Percentiles rank a stretch among this genome's conserved stretches.
Conservation (phyloP, 192 early-diverging fungal genomes). For the Backusella macrospora region DNA sequence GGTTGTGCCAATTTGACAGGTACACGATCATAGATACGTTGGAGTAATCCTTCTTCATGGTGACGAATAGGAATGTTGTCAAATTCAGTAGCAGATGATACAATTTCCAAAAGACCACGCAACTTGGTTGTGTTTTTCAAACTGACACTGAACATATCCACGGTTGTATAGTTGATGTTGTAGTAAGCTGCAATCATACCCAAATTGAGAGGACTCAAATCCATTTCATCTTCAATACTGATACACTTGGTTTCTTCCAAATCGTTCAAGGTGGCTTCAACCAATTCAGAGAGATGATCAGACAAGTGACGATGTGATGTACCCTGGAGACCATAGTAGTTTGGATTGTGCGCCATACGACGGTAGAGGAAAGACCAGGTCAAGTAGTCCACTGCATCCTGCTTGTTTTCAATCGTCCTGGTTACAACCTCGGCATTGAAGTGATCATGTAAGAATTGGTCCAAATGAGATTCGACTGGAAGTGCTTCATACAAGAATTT, state of each 20-base stretch:
- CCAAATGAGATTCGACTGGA: conserved; percentile 93
- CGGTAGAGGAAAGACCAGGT: conserved; percentile 99
- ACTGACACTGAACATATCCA: conserved; percentile 92
- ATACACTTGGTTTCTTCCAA: conserved; percentile 88
- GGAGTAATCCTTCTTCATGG: conserved; percentile 83
- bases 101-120: conserved; percentile 89
- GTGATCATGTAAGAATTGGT: conserved; percentile 94
- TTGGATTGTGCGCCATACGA: conserved; percentile 94
- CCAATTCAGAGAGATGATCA: conserved; percentile 92
- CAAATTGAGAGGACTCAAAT: conserved; percentile 83
- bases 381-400: conserved; percentile 98
- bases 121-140: conserved; percentile 87
- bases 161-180: conserved; percentile 91
- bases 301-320: conserved; percentile 86
- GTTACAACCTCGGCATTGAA: conserved; percentile 97
- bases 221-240: conserved; percentile 67
- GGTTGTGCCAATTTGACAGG: conserved; percentile 72
- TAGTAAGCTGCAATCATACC: conserved; percentile 99
- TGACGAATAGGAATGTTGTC: conserved; percentile 91
- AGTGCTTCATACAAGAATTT: conserved; percentile 96
- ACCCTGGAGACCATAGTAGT: conserved; percentile 93
- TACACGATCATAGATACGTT: conserved; percentile 78
- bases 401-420: conserved; percentile 93
- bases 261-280: conserved; percentile 89
- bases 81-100: conserved; percentile 93